Conservation (phyloP, 2,329 filamentous ascomycete species). For the Pochonia chlamydosporia region DNA sequence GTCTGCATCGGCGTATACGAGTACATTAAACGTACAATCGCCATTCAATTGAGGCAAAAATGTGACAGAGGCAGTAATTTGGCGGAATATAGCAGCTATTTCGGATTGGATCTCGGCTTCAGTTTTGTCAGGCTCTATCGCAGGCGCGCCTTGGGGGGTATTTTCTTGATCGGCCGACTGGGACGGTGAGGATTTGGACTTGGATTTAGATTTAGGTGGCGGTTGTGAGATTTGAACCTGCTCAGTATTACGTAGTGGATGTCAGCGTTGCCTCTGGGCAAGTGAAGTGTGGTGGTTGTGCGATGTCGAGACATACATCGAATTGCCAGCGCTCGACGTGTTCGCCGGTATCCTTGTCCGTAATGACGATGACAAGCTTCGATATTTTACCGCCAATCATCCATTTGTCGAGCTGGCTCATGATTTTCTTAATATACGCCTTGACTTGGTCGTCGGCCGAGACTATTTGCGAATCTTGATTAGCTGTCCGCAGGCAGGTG, state of each 20-base stretch:
- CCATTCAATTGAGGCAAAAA: constrained; percentile 86
- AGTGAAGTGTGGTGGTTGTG: neutral
- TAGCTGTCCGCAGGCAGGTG: constrained; percentile 4
- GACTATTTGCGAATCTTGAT: constrained; percentile 45
- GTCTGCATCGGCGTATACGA: constrained; percentile 95
- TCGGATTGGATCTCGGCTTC: constrained; percentile 92
- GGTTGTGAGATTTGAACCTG: constrained; percentile 20
- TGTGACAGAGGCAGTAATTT: constrained; percentile 96
- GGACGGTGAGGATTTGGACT: constrained; percentile 33
- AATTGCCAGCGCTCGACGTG: constrained; percentile 98
- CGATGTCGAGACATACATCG: constrained; percentile 52
- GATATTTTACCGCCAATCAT: constrained; percentile 97
- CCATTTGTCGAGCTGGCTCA: constrained; percentile 96
- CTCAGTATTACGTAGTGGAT: constrained; percentile 5
- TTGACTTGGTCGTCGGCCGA: constrained; percentile 97
- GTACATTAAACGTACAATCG: constrained; percentile 96
- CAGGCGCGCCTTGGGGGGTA: constrained; percentile 26
- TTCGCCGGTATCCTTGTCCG: constrained; percentile 93
- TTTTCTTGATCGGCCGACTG: constrained; percentile 65
- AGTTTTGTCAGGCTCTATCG: constrained; percentile 63
- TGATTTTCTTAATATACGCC: constrained; percentile 99
- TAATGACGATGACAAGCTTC: constrained; percentile 94
- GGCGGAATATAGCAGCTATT: constrained; percentile 93
- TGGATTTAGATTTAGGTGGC: constrained; percentile 31
- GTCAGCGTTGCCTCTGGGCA: neutral